Base-by-base conservation (phyloP, 1,284 basidiomycete species). In the Austroboletus novae-zelandiae region DNA sequence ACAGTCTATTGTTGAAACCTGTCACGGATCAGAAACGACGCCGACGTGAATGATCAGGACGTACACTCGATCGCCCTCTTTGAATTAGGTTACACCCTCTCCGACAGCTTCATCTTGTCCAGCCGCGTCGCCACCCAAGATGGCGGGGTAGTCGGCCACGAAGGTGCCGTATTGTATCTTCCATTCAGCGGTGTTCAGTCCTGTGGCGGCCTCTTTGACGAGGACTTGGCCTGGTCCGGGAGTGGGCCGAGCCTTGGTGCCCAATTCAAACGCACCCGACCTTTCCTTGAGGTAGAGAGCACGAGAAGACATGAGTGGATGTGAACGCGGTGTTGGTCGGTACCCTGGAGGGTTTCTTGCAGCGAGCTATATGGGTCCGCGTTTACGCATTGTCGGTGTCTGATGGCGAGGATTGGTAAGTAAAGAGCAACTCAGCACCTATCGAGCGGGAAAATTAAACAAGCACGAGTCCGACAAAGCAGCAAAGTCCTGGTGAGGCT, bases 61-160 rank as follows among this genome's bases (percentile, higher is more conserved):
- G 32, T 56, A 76, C 76, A 83, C 75, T 57, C 62, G 72, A 50
- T 81, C 77, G 3, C 81, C 80, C 11, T 73, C 69, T 9, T 67
- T 59, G 55, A 80, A 68, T 35, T 61, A 32, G 5, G 59, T 53
- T 10, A 79, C 76, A 1, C 70, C 72, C 15, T 69, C 57, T 5
- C 78, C 80, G 9, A 80, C 61, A 30, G 66, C 64, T 17, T 74
- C 73, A 29, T 83, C 72, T 9, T 69, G 61, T 3, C 81, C 81
- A 5, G 72, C 69, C 36, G 68, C 72, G 54, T 83, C 81, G 5
- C 64, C 68, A 14, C 81, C 81, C 15, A 76, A 53, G 18, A 75
- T 61, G 2, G 68, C 61, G 3, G 75, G 75, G 50, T 54, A 76
- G 0, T 59, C 44, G 0, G 58, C 41, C 0, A 67, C 47, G 35